phyloP scores from a whole-genome alignment of 441 rosid species.

The Manihot esculenta region DNA sequence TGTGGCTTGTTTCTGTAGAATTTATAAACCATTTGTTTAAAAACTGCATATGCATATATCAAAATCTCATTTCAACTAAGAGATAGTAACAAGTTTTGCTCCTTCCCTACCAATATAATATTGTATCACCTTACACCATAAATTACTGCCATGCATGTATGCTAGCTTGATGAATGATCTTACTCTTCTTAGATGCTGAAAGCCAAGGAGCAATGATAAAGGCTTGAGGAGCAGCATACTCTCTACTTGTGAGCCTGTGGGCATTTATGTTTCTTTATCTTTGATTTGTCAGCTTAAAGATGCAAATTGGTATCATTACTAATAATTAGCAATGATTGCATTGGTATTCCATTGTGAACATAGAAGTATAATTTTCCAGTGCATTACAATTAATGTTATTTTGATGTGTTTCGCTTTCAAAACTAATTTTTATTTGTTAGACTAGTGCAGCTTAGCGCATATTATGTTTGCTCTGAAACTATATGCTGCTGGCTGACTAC shows the following conservation, averaged over 20 bases:
- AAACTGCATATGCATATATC: neutral
- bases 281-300: neutral
- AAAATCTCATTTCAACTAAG: neutral
- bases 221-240: neutral
- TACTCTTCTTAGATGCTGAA: neutral
- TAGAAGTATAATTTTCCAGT: neutral
- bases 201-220: neutral
- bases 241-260: slow-evolving; percentile 7
- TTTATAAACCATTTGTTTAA: neutral
- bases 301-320: neutral
- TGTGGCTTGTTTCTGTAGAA: neutral
- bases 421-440: too few species aligned
- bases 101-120: neutral
- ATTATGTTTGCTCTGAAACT: neutral
- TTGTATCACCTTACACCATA: neutral
- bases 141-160: neutral
- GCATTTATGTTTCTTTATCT: neutral
- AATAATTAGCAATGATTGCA: neutral
- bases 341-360: neutral
- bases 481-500: neutral
- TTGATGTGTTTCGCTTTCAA: neutral
- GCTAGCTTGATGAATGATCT: neutral
- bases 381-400: neutral
- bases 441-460: too few species aligned
- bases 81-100: neutral